phyloP scores from a whole-genome alignment of 441 rosid genomes.

The Arabidopsis hybrid region DNA sequence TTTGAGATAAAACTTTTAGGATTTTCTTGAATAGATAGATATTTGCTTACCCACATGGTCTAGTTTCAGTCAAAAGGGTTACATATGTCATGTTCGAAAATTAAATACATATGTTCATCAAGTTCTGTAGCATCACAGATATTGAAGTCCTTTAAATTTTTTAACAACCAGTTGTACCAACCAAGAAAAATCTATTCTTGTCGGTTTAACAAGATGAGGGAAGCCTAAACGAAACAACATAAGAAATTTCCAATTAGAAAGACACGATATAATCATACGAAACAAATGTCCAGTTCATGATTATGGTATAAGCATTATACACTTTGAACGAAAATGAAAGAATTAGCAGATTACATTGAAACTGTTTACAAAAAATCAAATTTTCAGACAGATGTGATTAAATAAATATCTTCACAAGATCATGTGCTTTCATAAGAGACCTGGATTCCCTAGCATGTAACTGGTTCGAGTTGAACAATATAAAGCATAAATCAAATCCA shows the following conservation, averaged over 20 bases:
- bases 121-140: background rate
- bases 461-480: too few species aligned
- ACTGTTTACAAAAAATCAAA: background rate
- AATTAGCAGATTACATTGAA: background rate
- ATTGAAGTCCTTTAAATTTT: too few species aligned
- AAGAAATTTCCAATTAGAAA: constrained; percentile 4
- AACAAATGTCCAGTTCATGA: background rate
- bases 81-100: constrained; percentile 14
- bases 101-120: constrained; percentile 23
- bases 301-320: constrained; percentile 15
- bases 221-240: background rate
- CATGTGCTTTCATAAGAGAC: background rate
- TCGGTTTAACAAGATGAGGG: background rate
- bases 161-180: background rate
- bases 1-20: background rate
- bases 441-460: background rate
- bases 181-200: constrained; percentile 1
- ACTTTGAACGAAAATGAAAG: background rate
- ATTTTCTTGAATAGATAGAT: background rate
- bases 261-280: background rate
- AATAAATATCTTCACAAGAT: background rate
- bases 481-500: background rate
- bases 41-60: constrained; percentile 30
- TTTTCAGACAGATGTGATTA: background rate
- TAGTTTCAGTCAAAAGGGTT: constrained; percentile 20